Base-by-base conservation (phyloP, 2,329 filamentous ascomycete genomes). In the Shiraia sp. region DNA sequence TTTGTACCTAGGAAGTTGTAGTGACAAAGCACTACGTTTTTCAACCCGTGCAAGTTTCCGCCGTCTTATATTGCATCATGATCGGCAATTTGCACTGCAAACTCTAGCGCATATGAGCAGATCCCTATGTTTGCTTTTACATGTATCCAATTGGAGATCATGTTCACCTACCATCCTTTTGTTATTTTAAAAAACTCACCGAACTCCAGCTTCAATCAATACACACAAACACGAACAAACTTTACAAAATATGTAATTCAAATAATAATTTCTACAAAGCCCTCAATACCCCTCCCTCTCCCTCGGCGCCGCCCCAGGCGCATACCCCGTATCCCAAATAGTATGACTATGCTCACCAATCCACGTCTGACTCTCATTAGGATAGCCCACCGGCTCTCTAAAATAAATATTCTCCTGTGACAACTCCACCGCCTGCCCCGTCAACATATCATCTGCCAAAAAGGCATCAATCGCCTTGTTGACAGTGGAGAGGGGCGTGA, bases 351-450 rank as follows among this genome's bases (percentile, higher is more conserved):
- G 47, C 17, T 47, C 34, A 2, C 61, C 63, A 42, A 68, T 59
- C 65, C 68, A 74, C 35, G 55, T 60, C 50, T 71, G 68, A 47
- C 71, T 74, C 37, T 69, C 65, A 47, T 71, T 70, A 7, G 61
- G 56, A 51, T 63, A 74, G 10, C 68, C 68, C 17, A 63, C 51
- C 42, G 61, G 63, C 35, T 70, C 45, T 34, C 71, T 65, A 37
- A 74, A 72, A 34, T 68, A 69, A 9, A 75, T 57, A 5, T 70
- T 59, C n/a, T 71, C 71, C 41, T 68, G 55, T 3, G 58, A 61
- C 33, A 74, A 53, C 53, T 75, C 73, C 10, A 74, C 70, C 6
- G 59, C 59, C 48, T 73, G 61, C 0, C 72, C 73, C 0, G 65
- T 70, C 55, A 71, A 47, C 1, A 40, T 54, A 30, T 68, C 56